Conservation (phyloP, 2,329 filamentous ascomycete genomes). For the Ramularia collo-cygni region DNA sequence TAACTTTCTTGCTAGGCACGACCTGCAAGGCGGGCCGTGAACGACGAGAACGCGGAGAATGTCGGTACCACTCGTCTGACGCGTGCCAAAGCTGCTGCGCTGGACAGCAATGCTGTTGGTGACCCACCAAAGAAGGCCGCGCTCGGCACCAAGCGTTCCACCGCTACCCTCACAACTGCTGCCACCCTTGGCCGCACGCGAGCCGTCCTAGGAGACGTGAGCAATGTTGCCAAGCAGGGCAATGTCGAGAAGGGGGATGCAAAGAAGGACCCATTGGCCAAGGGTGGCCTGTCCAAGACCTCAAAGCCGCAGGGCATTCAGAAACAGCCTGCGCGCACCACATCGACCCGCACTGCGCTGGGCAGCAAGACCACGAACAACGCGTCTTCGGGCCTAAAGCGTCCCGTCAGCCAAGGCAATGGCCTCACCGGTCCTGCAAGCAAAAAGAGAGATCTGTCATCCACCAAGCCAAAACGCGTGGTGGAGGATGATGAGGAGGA, state of each 20-base stretch:
- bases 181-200: constrained; percentile 55
- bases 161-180: constrained; percentile 36
- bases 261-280: constrained; percentile 43
- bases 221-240: constrained; percentile 82
- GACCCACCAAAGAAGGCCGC: constrained; percentile 49
- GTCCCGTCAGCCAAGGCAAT: constrained; percentile 65
- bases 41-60: constrained; percentile 88
- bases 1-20: constrained; percentile 55
- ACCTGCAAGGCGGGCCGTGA: constrained; percentile 66
- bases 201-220: constrained; percentile 84
- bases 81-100: constrained; percentile 80
- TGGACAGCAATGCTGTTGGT: constrained; percentile 47
- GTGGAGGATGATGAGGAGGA: constrained; percentile 54
- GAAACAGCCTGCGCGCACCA: constrained; percentile 54
- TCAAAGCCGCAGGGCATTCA: constrained; percentile 73
- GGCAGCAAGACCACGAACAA: constrained; percentile 65
- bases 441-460: constrained; percentile 61
- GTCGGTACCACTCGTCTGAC: constrained; percentile 71
- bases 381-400: constrained; percentile 56
- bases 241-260: constrained; percentile 53
- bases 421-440: constrained; percentile 53
- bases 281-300: constrained; percentile 68
- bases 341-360: constrained; percentile 53
- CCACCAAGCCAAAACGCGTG: constrained; percentile 42
- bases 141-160: constrained; percentile 39